Base-by-base conservation (phyloP, 768 basidiomycete species). In the Agrocybe praecox region DNA sequence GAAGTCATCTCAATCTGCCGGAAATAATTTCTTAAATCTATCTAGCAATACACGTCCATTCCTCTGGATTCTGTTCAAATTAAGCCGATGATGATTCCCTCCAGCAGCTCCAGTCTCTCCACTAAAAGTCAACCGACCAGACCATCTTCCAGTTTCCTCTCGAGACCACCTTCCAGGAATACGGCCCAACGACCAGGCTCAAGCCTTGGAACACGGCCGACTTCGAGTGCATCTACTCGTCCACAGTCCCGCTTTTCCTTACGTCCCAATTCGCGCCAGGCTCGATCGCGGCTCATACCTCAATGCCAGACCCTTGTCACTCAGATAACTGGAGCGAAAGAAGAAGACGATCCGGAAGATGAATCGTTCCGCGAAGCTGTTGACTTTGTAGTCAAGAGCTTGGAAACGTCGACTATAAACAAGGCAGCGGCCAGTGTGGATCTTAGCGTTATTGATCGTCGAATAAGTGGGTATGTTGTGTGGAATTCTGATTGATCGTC, bases 351-450 rank as follows among this genome's bases (percentile, higher is more conserved):
- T 47, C 64, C 62, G 6, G 72, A 74, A 32, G 70, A 59, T 46
- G 69, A 73, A 12, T 62, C 77, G 10, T 80, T 82, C 62, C 78
- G 76, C 22, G 73, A 74, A 19, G 73, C 76, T 0, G 76, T 85
- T 18, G 87, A 88, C 46, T 80, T 81, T 63, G 84, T 80, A 0
- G 75, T 82, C 49, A 88, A 80, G 66, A 81, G 74, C 57, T 54
- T 90, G 48, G 90, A 91, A 56, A 72, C 77, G 47, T 79, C 80
- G 1, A 79, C 79, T 1, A 65, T 77, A 54, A 76, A 69, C 33
- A 88, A 89, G 63, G 85, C 80, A 8, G 79, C 83, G 2, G 76
- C 77, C 3, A 81, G 83, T 58, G 73, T 80, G 9, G 87, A 88
- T 65, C 80, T 90, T 73, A 62, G 66, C 9, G 68, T 69, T 7